Percentiles rank a stretch among this genome's conserved stretches.
Evolutionary conservation across 2,329 filamentous ascomycete genomes (phyloP).

Genomic region (Mollisia scopiformis): DNA sequence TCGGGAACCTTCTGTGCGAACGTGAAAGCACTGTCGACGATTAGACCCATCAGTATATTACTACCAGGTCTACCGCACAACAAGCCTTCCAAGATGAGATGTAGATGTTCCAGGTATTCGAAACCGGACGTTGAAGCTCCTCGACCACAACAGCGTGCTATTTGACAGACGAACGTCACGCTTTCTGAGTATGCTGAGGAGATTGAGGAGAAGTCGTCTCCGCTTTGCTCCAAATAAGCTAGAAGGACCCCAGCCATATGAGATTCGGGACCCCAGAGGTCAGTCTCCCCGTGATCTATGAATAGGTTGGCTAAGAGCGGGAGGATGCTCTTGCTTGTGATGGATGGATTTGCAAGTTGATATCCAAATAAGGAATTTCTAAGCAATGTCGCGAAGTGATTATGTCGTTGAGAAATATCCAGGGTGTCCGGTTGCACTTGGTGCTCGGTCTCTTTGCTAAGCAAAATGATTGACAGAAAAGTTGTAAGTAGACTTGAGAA

Average conservation of each 20-base stretch:
- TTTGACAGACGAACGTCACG: slow-evolving; percentile 44
- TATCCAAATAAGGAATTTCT: neutral
- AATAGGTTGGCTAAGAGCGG: slow-evolving; percentile 10
- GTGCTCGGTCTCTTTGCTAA: slow-evolving; percentile 21
- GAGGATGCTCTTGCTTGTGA: neutral
- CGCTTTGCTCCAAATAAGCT: slow-evolving; percentile 8
- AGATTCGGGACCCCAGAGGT: neutral
- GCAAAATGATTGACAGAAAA: slow-evolving; percentile 42
- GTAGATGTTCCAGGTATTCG: slow-evolving; percentile 42
- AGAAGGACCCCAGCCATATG: slow-evolving; percentile 15
- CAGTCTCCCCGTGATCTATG: slow-evolving; percentile 1
- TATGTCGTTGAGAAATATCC: neutral
- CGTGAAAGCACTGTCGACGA: slow-evolving; percentile 37
- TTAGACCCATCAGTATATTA: slow-evolving; percentile 28
- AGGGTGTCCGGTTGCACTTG: neutral
- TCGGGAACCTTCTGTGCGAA: slow-evolving; percentile 36
- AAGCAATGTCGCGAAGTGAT: neutral
- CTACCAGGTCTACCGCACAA: slow-evolving; percentile 3
- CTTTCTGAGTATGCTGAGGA: slow-evolving; percentile 19
- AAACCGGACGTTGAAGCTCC: slow-evolving; percentile 39
- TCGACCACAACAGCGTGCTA: slow-evolving; percentile 52
- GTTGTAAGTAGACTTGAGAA: slow-evolving; percentile 46
- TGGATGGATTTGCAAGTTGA: neutral
- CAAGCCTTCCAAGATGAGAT: slow-evolving; percentile 25
- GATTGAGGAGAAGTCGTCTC: neutral